Base-by-base conservation (phyloP, 768 basidiomycete genomes). In the Baorangia bicolor region DNA sequence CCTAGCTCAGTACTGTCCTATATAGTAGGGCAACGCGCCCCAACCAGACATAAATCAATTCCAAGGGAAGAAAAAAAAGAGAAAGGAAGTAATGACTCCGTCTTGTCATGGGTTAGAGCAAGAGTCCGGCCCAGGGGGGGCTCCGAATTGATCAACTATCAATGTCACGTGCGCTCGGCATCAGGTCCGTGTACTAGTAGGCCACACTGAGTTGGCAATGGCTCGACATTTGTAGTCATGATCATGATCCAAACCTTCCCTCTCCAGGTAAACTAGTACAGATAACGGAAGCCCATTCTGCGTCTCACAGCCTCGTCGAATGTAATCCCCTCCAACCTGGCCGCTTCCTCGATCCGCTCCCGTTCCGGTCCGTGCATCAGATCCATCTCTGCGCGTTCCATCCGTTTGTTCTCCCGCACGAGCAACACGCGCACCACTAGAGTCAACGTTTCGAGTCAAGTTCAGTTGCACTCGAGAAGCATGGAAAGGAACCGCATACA, bases 221-320 rank as follows among this genome's bases (percentile, higher is more conserved):
- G n/a, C n/a, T n/a, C n/a, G n/a, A n/a, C n/a, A n/a, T n/a, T n/a
- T n/a, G n/a, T 18, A 45, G 44, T 21, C 12, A 31, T n/a, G 16
- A n/a, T n/a, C 25, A 43, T 43, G 0, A 10, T 27, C 42, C 40
- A 8, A 43, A 27, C 6, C 28, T 16, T 2, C 5, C 14, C 2
- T 33, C 9, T 16, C n/a, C n/a, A 0, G 18, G 21, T 28, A 8
- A 20, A 38, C 74, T 63, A 85, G 55, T 81, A 79, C 49, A 85
- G 64, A 63, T 83, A 85, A 37, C 84, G 73, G 73, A 84, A 85
- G 0, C 81, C 80, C 66, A 76, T 83, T 59, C 79, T 77, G 53
- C 78, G 77, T 61, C 79, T 77, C 64, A 85, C 71, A 8, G 84
- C 86, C 59, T 85, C 79, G 21, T 84, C 82, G 53, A 86, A 78